These are phyloP conservation scores for Immersiella caudata DNA, from an alignment of 495 filamentous ascomycete genomes.

Conservation along the genomic window DNA sequence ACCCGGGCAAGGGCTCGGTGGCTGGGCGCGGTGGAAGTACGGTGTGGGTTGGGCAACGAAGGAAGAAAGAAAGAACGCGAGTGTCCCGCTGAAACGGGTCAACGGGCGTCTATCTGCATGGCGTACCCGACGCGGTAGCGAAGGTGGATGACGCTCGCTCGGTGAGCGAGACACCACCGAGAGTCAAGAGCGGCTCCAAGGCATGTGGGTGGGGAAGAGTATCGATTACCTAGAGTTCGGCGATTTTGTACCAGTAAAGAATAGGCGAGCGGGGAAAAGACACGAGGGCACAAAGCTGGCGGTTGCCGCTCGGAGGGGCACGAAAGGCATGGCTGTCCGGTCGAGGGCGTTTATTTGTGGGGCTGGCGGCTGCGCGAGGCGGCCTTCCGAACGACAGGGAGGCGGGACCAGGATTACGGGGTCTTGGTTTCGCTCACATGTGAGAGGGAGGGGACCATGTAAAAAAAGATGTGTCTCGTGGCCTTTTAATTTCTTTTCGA, in stretches of 20 bases:
- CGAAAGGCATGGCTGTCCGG: not conserved
- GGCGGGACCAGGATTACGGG: not conserved
- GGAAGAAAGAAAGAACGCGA: not conserved
- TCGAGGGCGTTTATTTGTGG: conserved; percentile 5
- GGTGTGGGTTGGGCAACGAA: not conserved
- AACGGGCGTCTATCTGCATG: not conserved
- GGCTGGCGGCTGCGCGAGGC: conserved; percentile 16
- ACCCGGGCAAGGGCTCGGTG: too few relatives aligned
- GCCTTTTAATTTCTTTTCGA: not conserved
- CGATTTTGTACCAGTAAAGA: not conserved
- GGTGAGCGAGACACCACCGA: not conserved
- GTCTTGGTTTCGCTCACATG: not conserved
- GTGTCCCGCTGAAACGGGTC: conserved; percentile 2
- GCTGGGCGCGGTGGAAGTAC: not conserved
- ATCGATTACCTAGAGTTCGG: not conserved
- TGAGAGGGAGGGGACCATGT: not conserved
- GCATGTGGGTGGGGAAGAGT: not conserved
- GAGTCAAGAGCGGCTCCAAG: not conserved
- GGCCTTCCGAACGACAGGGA: not conserved
- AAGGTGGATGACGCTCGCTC: not conserved
- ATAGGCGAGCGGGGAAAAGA: not conserved
- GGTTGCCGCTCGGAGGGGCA: not conserved
- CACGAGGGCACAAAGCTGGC: not conserved
- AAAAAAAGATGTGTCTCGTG: not conserved
- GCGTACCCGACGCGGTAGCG: not conserved